These are phyloP conservation scores for Vinca major DNA, from an alignment of 305 asterid genomes.

Conservation along the genomic window DNA sequence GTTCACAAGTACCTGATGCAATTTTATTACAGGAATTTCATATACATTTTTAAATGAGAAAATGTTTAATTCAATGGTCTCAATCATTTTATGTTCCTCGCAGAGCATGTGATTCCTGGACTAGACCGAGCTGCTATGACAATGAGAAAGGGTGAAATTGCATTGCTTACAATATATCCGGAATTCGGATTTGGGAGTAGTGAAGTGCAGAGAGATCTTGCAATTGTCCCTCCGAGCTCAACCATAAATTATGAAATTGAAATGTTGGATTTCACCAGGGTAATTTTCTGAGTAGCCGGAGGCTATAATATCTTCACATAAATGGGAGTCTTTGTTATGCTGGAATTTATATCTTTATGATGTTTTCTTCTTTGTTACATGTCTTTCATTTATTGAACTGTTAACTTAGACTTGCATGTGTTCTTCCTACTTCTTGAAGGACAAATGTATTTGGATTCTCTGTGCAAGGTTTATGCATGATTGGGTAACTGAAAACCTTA, in stretches of 20 bases:
- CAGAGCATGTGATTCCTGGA: constrained; percentile 62
- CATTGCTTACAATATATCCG: constrained; percentile 45
- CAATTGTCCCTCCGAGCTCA: constrained; percentile 46
- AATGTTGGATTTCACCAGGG: constrained; percentile 62
- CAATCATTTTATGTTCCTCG: constrained; percentile 13
- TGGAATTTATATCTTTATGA: background rate
- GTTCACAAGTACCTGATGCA: background rate
- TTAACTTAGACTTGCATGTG: background rate
- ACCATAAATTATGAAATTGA: constrained; percentile 57
- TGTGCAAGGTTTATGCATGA: background rate
- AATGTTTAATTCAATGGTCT: background rate
- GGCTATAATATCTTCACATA: constrained; percentile 1
- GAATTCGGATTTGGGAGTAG: constrained; percentile 52
- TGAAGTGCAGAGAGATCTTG: constrained; percentile 43
- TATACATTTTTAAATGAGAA: background rate
- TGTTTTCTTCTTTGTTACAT: background rate
- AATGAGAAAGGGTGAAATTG: constrained; percentile 61
- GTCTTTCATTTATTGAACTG: background rate
- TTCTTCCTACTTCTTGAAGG: background rate
- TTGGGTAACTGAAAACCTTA: background rate
- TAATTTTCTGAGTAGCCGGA: constrained; percentile 20
- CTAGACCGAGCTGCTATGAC: constrained; percentile 54
- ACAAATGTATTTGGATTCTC: background rate
- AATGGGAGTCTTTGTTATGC: background rate
- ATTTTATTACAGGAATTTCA: background rate